A percentile compares a stretch with the other conserved stretches of the same genome.
These are phyloP conservation scores for Exophiala sp. DNA, from an alignment of 2,329 filamentous ascomycete species.

Conservation along the genomic window DNA sequence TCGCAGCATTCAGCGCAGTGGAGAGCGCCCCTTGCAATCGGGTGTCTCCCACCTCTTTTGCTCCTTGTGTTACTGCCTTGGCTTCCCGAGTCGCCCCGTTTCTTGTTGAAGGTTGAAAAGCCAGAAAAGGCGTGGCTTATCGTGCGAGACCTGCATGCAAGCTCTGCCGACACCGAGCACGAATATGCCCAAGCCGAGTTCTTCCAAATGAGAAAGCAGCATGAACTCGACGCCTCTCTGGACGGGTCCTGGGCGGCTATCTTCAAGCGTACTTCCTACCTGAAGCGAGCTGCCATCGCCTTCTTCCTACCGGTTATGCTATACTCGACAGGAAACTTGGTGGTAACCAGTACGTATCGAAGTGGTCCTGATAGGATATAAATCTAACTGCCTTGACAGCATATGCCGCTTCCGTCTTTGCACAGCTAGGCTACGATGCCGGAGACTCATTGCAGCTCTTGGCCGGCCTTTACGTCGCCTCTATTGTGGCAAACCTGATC, in stretches of 20 bases:
- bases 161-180: conserved; percentile 35
- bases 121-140: conserved; percentile 5
- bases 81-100: conserved; percentile 13
- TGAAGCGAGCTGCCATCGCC: conserved; percentile 4
- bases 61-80: conserved; percentile 1
- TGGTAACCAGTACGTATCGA: background rate
- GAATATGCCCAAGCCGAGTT: conserved; percentile 37
- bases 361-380: no score
- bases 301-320: background rate
- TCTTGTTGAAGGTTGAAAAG: conserved; percentile 1
- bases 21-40: conserved; percentile 5
- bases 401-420: background rate
- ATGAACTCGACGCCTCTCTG: conserved; percentile 6
- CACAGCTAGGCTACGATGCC: background rate
- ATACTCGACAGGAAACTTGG: background rate
- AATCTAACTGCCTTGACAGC: background rate
- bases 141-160: conserved; percentile 40
- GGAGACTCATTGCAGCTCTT: background rate
- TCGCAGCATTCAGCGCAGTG: conserved; percentile 10
- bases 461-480: background rate
- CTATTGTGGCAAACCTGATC: background rate
- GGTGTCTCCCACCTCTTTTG: background rate
- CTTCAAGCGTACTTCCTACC: conserved; percentile 4
- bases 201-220: conserved; percentile 29
- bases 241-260: conserved; percentile 6